Percentiles rank a stretch among this genome's conserved stretches.
Evolutionary conservation across 2,329 filamentous ascomycete genomes (phyloP).

Genomic region (Neonectria faginata): DNA sequence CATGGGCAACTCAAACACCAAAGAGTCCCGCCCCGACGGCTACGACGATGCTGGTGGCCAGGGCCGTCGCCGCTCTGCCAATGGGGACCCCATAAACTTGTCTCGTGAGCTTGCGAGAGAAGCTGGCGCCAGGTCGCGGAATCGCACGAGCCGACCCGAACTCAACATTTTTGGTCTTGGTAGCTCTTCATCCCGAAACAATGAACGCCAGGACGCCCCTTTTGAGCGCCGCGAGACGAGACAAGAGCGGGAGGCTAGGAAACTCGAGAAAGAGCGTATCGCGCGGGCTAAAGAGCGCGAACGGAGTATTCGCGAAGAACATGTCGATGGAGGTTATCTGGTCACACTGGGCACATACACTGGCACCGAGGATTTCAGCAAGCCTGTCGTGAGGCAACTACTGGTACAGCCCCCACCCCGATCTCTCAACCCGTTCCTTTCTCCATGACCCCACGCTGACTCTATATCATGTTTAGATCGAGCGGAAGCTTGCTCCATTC

Average conservation of each 20-base stretch:
- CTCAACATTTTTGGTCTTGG: slow-evolving; percentile 60
- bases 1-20: slow-evolving; percentile 57
- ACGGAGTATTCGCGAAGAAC: slow-evolving; percentile 88
- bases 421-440: neutral
- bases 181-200: slow-evolving; percentile 53
- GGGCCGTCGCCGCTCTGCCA: slow-evolving; percentile 39
- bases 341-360: slow-evolving; percentile 96
- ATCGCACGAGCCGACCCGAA: slow-evolving; percentile 57
- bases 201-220: slow-evolving; percentile 56
- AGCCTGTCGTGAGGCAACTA: slow-evolving; percentile 85
- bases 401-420: slow-evolving; percentile 72
- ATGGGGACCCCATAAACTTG: slow-evolving; percentile 37
- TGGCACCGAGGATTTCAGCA: slow-evolving; percentile 92
- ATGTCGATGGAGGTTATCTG: slow-evolving; percentile 93
- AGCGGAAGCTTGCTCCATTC: slow-evolving; percentile 91
- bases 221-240: slow-evolving; percentile 84
- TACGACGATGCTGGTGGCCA: slow-evolving; percentile 35
- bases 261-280: slow-evolving; percentile 82
- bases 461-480: slow-evolving; percentile 72
- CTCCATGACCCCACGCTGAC: slow-evolving; percentile 31
- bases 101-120: slow-evolving; percentile 40
- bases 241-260: slow-evolving; percentile 89
- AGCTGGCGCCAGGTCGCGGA: slow-evolving; percentile 37
- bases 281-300: slow-evolving; percentile 86
- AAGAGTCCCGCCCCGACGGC: slow-evolving; percentile 52